Percentiles rank a stretch among this genome's conserved stretches.
Evolutionary conservation across 2,329 filamentous ascomycete genomes (phyloP).

Genomic region (Trichoderma sp.): DNA sequence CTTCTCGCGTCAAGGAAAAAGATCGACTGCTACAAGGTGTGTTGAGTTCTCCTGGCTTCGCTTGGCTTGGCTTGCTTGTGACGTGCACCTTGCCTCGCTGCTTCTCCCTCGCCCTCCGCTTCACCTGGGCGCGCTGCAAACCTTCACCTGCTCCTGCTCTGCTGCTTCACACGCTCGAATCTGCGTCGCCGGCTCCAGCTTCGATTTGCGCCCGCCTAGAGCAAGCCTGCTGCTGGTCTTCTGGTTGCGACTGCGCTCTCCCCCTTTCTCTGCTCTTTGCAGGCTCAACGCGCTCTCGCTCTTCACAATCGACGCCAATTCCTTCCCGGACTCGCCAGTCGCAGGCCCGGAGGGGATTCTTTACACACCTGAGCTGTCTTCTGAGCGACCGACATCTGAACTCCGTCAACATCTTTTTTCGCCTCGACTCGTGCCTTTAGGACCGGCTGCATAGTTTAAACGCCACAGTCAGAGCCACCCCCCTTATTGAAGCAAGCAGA

Average conservation of each 20-base stretch:
- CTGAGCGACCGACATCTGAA: conserved; percentile 14
- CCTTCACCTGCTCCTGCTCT: conserved; percentile 14
- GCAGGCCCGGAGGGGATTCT: conserved; percentile 4
- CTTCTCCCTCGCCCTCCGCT: conserved; percentile 27
- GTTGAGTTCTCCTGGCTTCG: conserved; percentile 27
- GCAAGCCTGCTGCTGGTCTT: conserved; percentile 3
- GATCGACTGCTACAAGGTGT: conserved; percentile 26
- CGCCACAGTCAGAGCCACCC: conserved; percentile 31
- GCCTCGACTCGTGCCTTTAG: conserved; percentile 32
- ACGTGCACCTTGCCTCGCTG: conserved; percentile 25
- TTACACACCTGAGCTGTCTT: not conserved
- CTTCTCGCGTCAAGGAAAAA: conserved; percentile 25
- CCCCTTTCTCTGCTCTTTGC: not conserved
- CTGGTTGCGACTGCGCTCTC: conserved; percentile 8
- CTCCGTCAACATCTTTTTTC: conserved; percentile 33
- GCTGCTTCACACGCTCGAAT: conserved; percentile 3
- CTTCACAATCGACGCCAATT: not conserved
- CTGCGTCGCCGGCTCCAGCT: conserved; percentile 4
- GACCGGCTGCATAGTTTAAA: conserved; percentile 32
- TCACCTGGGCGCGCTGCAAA: conserved; percentile 11
- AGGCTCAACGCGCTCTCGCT: not conserved
- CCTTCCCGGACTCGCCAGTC: conserved; percentile 12
- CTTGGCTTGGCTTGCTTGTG: conserved; percentile 2
- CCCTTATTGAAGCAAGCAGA: not conserved
- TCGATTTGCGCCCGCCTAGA: conserved; percentile 11